These are phyloP conservation scores for Aspergillus tamarii DNA, from an alignment of 2,329 filamentous ascomycete species.

Conservation along the genomic window DNA sequence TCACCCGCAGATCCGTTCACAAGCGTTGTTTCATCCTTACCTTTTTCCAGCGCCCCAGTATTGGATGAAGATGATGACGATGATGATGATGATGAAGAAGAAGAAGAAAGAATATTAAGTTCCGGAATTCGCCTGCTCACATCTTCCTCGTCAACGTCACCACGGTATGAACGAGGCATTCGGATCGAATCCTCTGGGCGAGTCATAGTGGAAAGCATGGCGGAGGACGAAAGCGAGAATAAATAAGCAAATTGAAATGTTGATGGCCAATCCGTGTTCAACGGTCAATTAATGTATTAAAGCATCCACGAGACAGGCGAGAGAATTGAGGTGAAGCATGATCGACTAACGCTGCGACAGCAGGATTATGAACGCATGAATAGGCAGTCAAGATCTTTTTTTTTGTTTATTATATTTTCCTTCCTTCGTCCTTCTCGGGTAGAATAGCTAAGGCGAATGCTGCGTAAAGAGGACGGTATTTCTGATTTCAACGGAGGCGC, in stretches of 20 bases:
- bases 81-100: constrained; percentile 13
- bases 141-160: constrained; percentile 39
- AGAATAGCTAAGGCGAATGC: neutral
- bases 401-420: neutral
- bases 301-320: constrained; percentile 15
- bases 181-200: constrained; percentile 43
- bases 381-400: neutral
- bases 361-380: constrained; percentile 6
- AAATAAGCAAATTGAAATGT: neutral
- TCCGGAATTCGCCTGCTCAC: constrained; percentile 31
- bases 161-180: constrained; percentile 35
- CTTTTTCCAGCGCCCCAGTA: constrained; percentile 30
- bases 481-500: constrained; percentile 13
- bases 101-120: constrained; percentile 26
- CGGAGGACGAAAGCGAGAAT: constrained; percentile 7
- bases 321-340: constrained; percentile 24
- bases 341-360: constrained; percentile 20
- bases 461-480: neutral
- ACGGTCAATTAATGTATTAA: constrained; percentile 21
- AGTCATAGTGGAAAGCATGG: constrained; percentile 40
- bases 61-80: constrained; percentile 25
- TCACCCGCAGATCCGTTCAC: constrained; percentile 31
- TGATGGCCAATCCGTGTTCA: neutral
- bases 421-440: neutral
- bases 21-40: constrained; percentile 34